Base-by-base conservation (phyloP, 768 basidiomycete genomes). In the Leccinum pellstonianum region DNA sequence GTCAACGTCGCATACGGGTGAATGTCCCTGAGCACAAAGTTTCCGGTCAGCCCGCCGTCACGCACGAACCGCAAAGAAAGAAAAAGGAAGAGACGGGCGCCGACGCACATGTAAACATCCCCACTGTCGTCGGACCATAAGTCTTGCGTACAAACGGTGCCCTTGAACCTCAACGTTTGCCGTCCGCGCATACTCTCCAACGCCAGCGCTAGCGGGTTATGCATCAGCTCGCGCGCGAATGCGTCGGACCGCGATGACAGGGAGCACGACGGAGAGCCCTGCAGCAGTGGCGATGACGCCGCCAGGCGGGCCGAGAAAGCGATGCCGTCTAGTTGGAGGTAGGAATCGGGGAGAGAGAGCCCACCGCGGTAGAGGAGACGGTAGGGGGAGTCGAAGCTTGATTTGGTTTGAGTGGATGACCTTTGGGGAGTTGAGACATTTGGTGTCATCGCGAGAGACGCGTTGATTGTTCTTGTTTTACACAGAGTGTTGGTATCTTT, bases 111-210 rank as follows among this genome's bases (percentile, higher is more conserved):
- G 57, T 71, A 69, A 23, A 83, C 75, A 21, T 77, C 84, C 15
- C 81, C 83, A 38, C 77, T 77, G 48, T 81, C 79, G 69, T 91
- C 90, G 59, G 85, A 69, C 75, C 82, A 86, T 0, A 89, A 67
- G 54, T 86, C 82, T 37, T 76, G 68, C 41, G 89, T 70, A 27
- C 75, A 77, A 17, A 82, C 78, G 0, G 78, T 77, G 3, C 84
- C 87, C 52, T 84, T 75, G 59, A 88, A 80, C 37, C 83, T 78
- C 19, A 92, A 73, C 25, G 81, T 81, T 1, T 86, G 86, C 21
- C 88, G 74, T 15, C 88, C 88, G 41, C 89, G 88, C 88, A 92
- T 90, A 71, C 85, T 89, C 73, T 91, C 90, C 54, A 92, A 70
- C 0, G 88, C 85, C 21, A 91, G 72, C 4, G 90, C 87, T 11